Evolutionary conservation across 1,284 basidiomycete genomes (phyloP), one percentile per base, ranked within the genome.

Genomic region (Fomitopsis betulina): DNA sequence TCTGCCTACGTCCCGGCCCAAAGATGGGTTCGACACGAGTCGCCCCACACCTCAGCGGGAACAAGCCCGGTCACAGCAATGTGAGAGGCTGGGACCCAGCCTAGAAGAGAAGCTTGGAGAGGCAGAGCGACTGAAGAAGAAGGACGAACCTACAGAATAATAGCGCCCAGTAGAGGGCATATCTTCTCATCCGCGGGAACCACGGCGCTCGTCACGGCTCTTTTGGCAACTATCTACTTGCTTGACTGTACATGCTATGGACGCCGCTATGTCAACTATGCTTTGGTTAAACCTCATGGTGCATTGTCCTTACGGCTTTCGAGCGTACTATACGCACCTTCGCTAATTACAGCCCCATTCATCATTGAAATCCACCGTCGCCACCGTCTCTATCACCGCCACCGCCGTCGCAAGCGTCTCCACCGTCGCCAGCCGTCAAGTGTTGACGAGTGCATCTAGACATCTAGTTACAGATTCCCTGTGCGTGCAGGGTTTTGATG

Each of bases 361-460:
- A 30, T 8, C 33, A 74, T 73, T 1, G 67, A 67, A 6, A n/a
- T n/a, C n/a, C n/a, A n/a, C n/a, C n/a, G n/a, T n/a, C n/a, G n/a
- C n/a, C n/a, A n/a, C n/a, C n/a, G n/a, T 72, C 76, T 0, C 64
- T 79, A 6, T 57, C 59, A 1, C 74, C 72, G 8, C 66, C 40
- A 6, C 72, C 58, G 0, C 71, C 73, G 13, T n/a, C n/a, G n/a
- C n/a, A n/a, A n/a, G n/a, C n/a, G n/a, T n/a, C n/a, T n/a, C n/a
- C n/a, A n/a, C n/a, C n/a, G 75, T 69, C 23, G 69, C 75, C 0
- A 69, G 74, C 15, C 75, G 77, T 64, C 35, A 15, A 37, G 13
- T 12, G 35, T 37, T 12, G 35, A 37, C 8, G 35, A 37, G 35
- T 10, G 13, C 35, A 37, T 37, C 35, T 37, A 37, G 35, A 37